Evolutionary conservation across 2,329 filamentous ascomycete genomes (phyloP).

Genomic region (Aspergillus sp.): DNA sequence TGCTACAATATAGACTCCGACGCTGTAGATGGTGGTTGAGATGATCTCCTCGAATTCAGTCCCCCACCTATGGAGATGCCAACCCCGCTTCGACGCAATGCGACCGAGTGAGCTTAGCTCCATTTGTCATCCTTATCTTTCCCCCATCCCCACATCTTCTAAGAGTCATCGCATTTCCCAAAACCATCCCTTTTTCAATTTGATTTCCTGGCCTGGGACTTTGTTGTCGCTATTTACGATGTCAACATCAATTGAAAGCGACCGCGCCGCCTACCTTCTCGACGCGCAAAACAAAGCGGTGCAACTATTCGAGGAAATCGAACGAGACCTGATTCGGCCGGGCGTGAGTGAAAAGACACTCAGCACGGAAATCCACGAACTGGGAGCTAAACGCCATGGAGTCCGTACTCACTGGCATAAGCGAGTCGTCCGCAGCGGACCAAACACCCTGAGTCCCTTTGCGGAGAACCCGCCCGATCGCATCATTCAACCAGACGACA

Average conservation of each 20-base stretch:
- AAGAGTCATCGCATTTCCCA: too few species aligned
- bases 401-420: conserved; percentile 57
- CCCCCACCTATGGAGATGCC: too few species aligned
- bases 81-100: too few species aligned
- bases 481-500: conserved; percentile 51
- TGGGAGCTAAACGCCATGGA: conserved; percentile 46
- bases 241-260: conserved; percentile 14
- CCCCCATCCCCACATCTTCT: too few species aligned
- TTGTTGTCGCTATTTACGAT: background rate
- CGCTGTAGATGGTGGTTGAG: too few species aligned
- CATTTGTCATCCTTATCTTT: too few species aligned
- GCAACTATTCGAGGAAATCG: conserved; percentile 52
- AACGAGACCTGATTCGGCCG: conserved; percentile 47
- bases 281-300: conserved; percentile 52
- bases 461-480: conserved; percentile 54
- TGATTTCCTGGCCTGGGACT: too few species aligned
- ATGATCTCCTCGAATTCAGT: too few species aligned
- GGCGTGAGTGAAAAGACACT: conserved; percentile 52
- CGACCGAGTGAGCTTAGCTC: too few species aligned
- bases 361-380: conserved; percentile 51
- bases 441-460: conserved; percentile 53
- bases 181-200: too few species aligned
- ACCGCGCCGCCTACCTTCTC: conserved; percentile 42
- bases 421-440: conserved; percentile 52
- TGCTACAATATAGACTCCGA: too few species aligned